phyloP scores from a whole-genome alignment of 805 yeast species.

The Tetrapisispora phaffii region DNA sequence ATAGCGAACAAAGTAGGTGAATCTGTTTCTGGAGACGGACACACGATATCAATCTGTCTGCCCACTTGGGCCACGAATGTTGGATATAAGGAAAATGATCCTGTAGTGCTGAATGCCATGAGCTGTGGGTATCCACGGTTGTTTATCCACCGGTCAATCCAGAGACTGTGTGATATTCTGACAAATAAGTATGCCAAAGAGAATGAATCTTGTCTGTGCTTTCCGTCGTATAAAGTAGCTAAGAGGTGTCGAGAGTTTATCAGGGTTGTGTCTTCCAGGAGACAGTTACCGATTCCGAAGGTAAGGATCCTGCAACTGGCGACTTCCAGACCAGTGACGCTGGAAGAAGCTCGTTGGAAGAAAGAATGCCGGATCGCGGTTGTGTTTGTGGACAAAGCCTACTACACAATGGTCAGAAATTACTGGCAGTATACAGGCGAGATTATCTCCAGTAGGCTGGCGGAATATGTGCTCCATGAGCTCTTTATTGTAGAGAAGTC shows the following conservation, averaged over 20 bases:
- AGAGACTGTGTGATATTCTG: constrained; percentile 43
- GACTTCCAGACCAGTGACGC: constrained; percentile 54
- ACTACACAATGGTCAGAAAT: constrained; percentile 57
- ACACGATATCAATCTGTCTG: constrained; percentile 88
- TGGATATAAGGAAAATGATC: constrained; percentile 86
- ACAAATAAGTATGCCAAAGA: constrained; percentile 69
- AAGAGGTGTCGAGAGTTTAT: constrained; percentile 78
- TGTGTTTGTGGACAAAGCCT: constrained; percentile 61
- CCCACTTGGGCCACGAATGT: constrained; percentile 94
- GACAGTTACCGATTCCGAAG: constrained; percentile 15
- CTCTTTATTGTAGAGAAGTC: constrained; percentile 34
- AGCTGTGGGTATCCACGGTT: constrained; percentile 77
- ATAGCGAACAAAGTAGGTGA: constrained; percentile 43
- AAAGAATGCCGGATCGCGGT: constrained; percentile 64
- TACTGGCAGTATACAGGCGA: constrained; percentile 98
- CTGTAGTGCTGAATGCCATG: constrained; percentile 59
- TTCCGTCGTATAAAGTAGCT: constrained; percentile 71
- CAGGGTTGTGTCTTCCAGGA: constrained; percentile 31
- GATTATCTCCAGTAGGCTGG: constrained; percentile 85
- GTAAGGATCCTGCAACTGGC: constrained; percentile 64
- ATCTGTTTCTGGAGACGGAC: constrained; percentile 84
- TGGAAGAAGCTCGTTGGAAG: constrained; percentile 48
- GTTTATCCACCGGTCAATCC: constrained; percentile 46
- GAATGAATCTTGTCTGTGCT: constrained; percentile 64
- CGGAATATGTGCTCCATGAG: constrained; percentile 70